Evolutionary conservation across 2,329 filamentous ascomycete species (phyloP).

Genomic region (Emmonsiellopsis sp.): DNA sequence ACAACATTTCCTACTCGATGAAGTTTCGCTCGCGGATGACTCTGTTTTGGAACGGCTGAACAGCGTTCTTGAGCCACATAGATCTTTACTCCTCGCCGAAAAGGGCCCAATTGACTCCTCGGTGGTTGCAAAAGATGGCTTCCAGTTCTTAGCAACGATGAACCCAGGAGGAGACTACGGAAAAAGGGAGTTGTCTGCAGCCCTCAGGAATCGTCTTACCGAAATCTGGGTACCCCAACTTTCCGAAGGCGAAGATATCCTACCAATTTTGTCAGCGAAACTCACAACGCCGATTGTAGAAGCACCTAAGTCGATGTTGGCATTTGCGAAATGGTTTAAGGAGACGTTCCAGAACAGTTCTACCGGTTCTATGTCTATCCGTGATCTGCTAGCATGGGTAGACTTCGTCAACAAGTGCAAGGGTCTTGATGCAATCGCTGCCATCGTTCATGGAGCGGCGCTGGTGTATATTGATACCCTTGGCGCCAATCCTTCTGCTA

Average conservation of each 20-base stretch:
- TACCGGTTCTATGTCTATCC: constrained; percentile 72
- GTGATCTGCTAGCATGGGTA: constrained; percentile 89
- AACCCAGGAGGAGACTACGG: constrained; percentile 98
- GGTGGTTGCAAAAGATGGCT: constrained; percentile 65
- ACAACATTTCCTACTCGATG: constrained; percentile 86
- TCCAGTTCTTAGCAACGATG: constrained; percentile 98
- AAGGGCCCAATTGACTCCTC: constrained; percentile 81
- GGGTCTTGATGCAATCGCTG: constrained; percentile 39
- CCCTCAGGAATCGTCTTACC: constrained; percentile 89
- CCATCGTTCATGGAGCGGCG: constrained; percentile 73
- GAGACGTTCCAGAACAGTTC: constrained; percentile 65
- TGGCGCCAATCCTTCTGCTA: constrained; percentile 85
- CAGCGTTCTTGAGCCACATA: constrained; percentile 83
- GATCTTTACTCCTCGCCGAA: constrained; percentile 82
- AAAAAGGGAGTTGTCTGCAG: constrained; percentile 93
- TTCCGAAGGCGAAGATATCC: constrained; percentile 73
- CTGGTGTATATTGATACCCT: constrained; percentile 95
- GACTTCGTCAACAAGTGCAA: constrained; percentile 72
- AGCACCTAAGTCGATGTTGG: constrained; percentile 62
- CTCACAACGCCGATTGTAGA: constrained; percentile 48
- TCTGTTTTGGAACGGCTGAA: constrained; percentile 94
- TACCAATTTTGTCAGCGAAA: constrained; percentile 77
- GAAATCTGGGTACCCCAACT: constrained; percentile 96
- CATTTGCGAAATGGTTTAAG: constrained; percentile 91
- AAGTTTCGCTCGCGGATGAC: constrained; percentile 95